Evolutionary conservation across 1,284 basidiomycete species (phyloP).

Genomic region (Ceratobasidium sp.): DNA sequence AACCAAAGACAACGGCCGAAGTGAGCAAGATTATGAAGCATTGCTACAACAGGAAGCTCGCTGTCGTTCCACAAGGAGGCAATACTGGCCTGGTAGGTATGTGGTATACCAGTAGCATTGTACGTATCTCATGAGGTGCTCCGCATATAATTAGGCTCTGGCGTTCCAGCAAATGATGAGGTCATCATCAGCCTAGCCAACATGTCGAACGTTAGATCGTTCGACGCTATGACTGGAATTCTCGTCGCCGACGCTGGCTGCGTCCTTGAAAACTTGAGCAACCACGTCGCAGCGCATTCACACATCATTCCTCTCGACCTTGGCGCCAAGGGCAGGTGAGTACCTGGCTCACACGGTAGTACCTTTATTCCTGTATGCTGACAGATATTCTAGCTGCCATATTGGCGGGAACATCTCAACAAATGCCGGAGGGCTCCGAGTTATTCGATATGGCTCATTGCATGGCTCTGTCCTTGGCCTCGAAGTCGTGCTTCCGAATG

Average conservation of each 20-base stretch:
- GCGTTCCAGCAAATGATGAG: constrained; percentile 91
- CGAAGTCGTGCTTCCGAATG: constrained; percentile 97
- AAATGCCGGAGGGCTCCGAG: constrained; percentile 94
- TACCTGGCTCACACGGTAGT: constrained; percentile 33
- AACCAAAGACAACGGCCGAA: constrained; percentile 87
- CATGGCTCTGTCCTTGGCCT: constrained; percentile 97
- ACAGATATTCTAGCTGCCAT: constrained; percentile 72
- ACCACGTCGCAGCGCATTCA: constrained; percentile 85
- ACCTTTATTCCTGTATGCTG: not conserved
- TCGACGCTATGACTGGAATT: constrained; percentile 80
- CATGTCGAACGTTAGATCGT: constrained; percentile 86
- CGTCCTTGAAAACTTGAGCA: constrained; percentile 89
- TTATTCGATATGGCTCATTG: constrained; percentile 93
- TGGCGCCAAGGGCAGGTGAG: constrained; percentile 94
- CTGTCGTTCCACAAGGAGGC: constrained; percentile 95
- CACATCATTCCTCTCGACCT: constrained; percentile 98
- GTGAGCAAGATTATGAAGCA: constrained; percentile 88
- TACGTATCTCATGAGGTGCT: not conserved
- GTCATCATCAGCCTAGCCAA: constrained; percentile 84
- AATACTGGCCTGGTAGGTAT: constrained; percentile 92
- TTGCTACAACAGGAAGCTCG: constrained; percentile 80
- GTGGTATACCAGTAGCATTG: too few species aligned
- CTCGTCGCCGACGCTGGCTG: constrained; percentile 83
- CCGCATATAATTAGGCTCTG: constrained; percentile 66
- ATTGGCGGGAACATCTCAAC: constrained; percentile 98